Evolutionary conservation across 768 basidiomycete genomes (phyloP).

Genomic region (Strobilomyces echinocephalus): DNA sequence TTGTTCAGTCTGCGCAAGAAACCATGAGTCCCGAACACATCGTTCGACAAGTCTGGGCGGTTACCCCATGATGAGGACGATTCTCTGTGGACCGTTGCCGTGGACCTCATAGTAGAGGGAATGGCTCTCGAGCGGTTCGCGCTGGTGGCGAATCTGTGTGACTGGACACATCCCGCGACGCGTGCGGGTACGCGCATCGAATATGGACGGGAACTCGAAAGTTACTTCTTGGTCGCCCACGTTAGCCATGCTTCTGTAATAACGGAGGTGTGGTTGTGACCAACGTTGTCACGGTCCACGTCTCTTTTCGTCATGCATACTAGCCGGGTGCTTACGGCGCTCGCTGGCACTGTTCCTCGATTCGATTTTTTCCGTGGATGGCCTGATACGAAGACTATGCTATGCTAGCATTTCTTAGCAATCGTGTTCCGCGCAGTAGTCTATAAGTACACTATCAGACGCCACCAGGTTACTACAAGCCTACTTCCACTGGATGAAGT

Average conservation of each 20-base stretch:
- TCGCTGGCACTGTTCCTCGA: too few relatives aligned
- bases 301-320: too few relatives aligned
- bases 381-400: too few relatives aligned
- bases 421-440: too few relatives aligned
- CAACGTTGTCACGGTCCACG: too few relatives aligned
- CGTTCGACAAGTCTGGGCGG: background rate
- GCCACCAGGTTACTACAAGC: too few relatives aligned
- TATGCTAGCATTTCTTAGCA: too few relatives aligned
- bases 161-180: slow-evolving; percentile 77
- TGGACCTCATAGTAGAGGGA: slow-evolving; percentile 80
- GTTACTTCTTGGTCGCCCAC: slow-evolving; percentile 8
- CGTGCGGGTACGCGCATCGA: slow-evolving; percentile 56
- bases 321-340: too few relatives aligned
- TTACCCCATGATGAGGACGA: slow-evolving; percentile 76
- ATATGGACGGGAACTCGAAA: slow-evolving; percentile 39
- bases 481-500: slow-evolving; percentile 74
- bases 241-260: background rate
- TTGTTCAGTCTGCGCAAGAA: slow-evolving; percentile 48
- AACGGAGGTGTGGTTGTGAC: background rate
- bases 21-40: background rate
- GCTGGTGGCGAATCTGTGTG: slow-evolving; percentile 44
- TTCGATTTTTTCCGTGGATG: too few relatives aligned
- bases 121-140: slow-evolving; percentile 53
- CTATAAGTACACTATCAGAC: too few relatives aligned
- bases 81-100: slow-evolving; percentile 57